Base-by-base conservation (phyloP, 1,284 basidiomycete genomes). In the Leccinum pachyderme region DNA sequence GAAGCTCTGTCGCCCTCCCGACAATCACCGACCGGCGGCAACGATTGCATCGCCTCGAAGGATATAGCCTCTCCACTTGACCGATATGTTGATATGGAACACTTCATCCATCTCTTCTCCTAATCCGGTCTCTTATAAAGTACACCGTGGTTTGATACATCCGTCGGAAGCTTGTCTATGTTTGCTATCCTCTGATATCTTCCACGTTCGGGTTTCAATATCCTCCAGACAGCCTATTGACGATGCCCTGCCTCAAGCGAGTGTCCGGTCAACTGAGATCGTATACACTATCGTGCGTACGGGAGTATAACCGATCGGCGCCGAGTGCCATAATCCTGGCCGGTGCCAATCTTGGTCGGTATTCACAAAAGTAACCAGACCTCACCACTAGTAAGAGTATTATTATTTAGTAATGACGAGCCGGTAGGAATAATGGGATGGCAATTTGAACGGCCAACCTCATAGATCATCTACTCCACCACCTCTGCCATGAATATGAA, bases 1-100 rank as follows among this genome's bases (percentile, higher is more conserved):
- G 29, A 44, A 32, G 59, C 9, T 22, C 28, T 28, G 57, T 52
- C 60, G 13, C 60, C 60, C 47, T 64, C 60, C 41, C 60, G 51
- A 61, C 60, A 44, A 53, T 57, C 60, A 62, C 46, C 47, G 29
- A 47, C 28, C 27, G 15, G 25, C 43, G 18, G 39, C 39, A 41
- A 22, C 22, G 39, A 31, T 37, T n/a, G 39, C 39, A 49, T 33
- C 35, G 54, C 61, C 39, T 47, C 18, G 18, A 24, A 15, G 29
- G 37, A 57, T 41, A 60, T 49, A 47, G 54, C 46, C 52, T 56
- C 41, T 24, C 22, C 41, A 43, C 29, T 43, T 15, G 24, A 43
- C 37, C 5, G n/a, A 58, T 22, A 52, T 53, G n/a, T 47, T 3
- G 22, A 58, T 58, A 53, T 31, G 9, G 29, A 11, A n/a, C 35